A percentile compares a stretch with the other conserved stretches of the same genome.
Conservation (phyloP, 768 basidiomycete species). For the Crucibulum laeve region DNA sequence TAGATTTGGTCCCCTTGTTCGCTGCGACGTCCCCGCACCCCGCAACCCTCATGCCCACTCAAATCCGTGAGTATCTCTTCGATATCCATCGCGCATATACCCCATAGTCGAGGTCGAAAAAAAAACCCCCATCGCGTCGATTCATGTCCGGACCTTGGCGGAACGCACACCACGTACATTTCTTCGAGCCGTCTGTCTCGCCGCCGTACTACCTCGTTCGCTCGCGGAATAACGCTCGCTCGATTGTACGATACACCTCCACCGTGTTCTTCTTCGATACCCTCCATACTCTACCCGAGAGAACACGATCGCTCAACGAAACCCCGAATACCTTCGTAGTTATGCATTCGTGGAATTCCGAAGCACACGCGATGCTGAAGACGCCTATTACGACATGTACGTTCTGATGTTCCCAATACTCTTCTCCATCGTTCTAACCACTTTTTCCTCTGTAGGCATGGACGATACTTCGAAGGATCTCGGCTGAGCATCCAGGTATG, state of each 20-base stretch:
- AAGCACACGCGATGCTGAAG: constrained; percentile 31
- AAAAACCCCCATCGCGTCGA: too few relatives aligned
- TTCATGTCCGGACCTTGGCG: neutral
- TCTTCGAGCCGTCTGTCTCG: neutral
- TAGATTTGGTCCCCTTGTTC: constrained; percentile 79
- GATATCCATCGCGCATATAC: constrained; percentile 17
- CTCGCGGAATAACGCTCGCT: neutral
- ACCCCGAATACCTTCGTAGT: constrained; percentile 25
- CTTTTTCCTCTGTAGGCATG: constrained; percentile 22
- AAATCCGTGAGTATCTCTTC: constrained; percentile 70
- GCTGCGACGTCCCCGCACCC: constrained; percentile 88
- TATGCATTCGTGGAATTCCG: constrained; percentile 36
- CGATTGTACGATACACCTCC: neutral
- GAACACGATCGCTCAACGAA: too few relatives aligned
- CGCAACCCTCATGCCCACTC: constrained; percentile 70
- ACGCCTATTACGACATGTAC: constrained; percentile 34
- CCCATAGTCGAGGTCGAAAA: constrained; percentile 13
- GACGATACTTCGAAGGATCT: constrained; percentile 31
- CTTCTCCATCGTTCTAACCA: neutral
- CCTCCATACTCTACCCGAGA: neutral
- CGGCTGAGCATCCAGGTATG: constrained; percentile 30
- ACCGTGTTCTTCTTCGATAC: neutral
- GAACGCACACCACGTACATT: neutral
- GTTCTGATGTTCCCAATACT: too few relatives aligned
- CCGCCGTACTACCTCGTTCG: neutral